Conservation (phyloP, 2,329 filamentous ascomycete species). For the Emericellopsis cladophorae region DNA sequence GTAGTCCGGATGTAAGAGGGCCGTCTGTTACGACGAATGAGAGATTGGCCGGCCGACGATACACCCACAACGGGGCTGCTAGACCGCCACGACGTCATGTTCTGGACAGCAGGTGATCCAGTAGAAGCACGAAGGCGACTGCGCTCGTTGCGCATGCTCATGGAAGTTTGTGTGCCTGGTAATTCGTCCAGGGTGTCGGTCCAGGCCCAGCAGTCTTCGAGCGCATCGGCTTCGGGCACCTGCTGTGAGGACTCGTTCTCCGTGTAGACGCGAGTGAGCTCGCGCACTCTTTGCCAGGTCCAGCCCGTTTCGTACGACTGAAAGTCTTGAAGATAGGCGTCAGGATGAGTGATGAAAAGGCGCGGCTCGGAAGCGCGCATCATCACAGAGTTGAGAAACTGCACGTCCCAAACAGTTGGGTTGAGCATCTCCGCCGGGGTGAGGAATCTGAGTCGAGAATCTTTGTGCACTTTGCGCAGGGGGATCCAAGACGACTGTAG, state of each 20-base stretch:
- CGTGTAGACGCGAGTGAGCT: constrained; percentile 44
- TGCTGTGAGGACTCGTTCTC: constrained; percentile 24
- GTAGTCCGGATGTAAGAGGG: constrained; percentile 37
- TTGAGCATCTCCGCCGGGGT: constrained; percentile 61
- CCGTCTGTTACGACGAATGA: constrained; percentile 21
- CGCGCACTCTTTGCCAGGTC: constrained; percentile 59
- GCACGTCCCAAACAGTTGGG: constrained; percentile 56
- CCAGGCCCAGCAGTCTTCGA: constrained; percentile 56
- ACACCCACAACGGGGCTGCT: constrained; percentile 16
- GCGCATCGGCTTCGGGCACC: constrained; percentile 47
- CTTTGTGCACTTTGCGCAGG: constrained; percentile 62
- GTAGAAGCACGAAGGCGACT: constrained; percentile 16
- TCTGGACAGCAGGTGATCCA: constrained; percentile 26
- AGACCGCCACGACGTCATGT: constrained; percentile 7
- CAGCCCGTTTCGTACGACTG: constrained; percentile 42
- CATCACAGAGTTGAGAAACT: constrained; percentile 58
- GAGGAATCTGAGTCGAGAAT: constrained; percentile 59
- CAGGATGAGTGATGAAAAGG: constrained; percentile 63
- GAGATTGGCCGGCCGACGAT: constrained; percentile 21
- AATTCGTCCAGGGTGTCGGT: constrained; percentile 50
- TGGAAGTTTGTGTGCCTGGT: constrained; percentile 28
- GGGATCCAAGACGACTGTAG: constrained; percentile 61
- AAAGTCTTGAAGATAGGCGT: constrained; percentile 58
- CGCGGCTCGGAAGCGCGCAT: constrained; percentile 59
- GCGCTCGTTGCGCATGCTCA: constrained; percentile 25